phyloP scores from a whole-genome alignment of 495 filamentous ascomycete genomes.

The Podospora comata region DNA sequence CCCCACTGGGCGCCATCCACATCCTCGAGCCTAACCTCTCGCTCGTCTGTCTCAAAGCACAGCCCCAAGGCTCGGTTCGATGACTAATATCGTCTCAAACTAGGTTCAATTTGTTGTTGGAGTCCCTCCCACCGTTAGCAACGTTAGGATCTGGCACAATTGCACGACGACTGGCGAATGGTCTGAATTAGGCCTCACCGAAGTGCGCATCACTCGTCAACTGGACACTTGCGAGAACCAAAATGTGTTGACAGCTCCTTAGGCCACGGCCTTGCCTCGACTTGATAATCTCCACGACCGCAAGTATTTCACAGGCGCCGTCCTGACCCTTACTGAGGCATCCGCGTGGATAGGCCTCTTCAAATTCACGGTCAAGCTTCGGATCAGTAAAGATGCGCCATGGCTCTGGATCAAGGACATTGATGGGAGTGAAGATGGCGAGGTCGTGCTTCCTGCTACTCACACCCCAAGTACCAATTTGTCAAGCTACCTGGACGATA shows the following conservation, averaged over 20 bases:
- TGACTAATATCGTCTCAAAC: not conserved
- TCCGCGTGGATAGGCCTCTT: not conserved
- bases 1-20: not conserved
- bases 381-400: not conserved
- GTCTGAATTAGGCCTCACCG: not conserved
- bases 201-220: not conserved
- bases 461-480: not conserved
- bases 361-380: not conserved
- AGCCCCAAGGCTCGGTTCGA: not conserved
- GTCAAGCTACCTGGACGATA: not conserved
- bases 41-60: not conserved
- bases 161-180: not conserved
- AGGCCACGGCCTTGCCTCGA: not conserved
- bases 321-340: not conserved
- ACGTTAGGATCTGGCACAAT: not conserved
- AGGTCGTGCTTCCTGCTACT: not conserved
- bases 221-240: not conserved
- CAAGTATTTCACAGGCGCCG: not conserved
- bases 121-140: not conserved
- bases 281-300: not conserved
- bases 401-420: not conserved
- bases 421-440: not conserved
- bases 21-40: not conserved
- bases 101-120: not conserved
- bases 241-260: not conserved